Evolutionary conservation across 2,329 filamentous ascomycete genomes (phyloP), one percentile per base, ranked within the genome.

Genomic region (Talaromyces verruculosus): DNA sequence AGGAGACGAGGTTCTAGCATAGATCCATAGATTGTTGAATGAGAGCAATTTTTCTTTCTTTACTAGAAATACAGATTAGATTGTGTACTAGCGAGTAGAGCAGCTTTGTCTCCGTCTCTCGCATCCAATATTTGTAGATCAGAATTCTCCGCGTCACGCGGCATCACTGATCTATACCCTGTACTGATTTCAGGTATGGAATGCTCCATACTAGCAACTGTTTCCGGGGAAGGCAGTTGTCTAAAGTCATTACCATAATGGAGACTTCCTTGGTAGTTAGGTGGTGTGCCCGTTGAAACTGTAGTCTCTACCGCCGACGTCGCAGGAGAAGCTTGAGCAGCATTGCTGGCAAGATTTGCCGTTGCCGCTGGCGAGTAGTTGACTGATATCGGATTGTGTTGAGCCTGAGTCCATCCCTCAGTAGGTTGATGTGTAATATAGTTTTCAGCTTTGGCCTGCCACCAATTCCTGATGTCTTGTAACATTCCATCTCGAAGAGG

Each of bases 41-140:
- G 33, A 33, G 33, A 33, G 33, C 33, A 33, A 8, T 33, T 33
- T 33, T 33, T 11, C 33, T 33, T 45, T 45, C 8, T 22, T 19
- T 22, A 45, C 30, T 58, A 37, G 35, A 58, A 58, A 22, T 58
- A 58, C 17, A 58, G 53, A 58, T 39, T 22, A 37, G 17, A 58
- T 39, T 39, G 28, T 39, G 8, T 39, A 22, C 53, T 19, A 37
- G 53, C 53, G n/a, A 58, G 53, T 2, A 39, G 22, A 3, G 33
- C 28, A 58, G 53, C 53, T 37, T 58, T 58, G n/a, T 58, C n/a
- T n/a, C 53, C 53, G 6, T 58, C 53, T 39, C 53, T n/a, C 22
- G 53, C 19, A n/a, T 58, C 53, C 30, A n/a, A 39, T 13, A 11
- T 39, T 22, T 58, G 53, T 22, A 22, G 10, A 17, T 58, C n/a